phyloP scores from a whole-genome alignment of 78 protist genomes.

The Salpingoeca rosetta region DNA sequence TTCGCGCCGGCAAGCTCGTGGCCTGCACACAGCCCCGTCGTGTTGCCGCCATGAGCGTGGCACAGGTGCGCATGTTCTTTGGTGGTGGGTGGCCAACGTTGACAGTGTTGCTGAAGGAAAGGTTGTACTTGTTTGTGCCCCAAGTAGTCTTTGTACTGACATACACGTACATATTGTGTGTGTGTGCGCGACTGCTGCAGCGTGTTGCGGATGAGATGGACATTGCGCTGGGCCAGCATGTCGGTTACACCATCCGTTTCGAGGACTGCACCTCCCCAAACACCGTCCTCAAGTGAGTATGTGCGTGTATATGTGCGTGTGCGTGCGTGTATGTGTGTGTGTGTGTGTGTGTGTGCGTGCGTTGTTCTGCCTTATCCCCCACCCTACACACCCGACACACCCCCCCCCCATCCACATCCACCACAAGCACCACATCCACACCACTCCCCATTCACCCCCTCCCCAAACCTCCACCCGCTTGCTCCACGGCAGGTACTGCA shows the following conservation, averaged over 20 bases:
- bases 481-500: conserved; percentile 38
- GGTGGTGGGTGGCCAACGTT: not conserved
- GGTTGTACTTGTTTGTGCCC: not conserved
- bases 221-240: conserved; percentile 82
- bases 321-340: too few species aligned
- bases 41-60: conserved; percentile 86
- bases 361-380: too few species aligned
- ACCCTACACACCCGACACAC: conserved; percentile 71
- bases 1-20: not conserved
- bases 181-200: not conserved
- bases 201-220: conserved; percentile 98
- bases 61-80: too few species aligned
- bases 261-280: conserved; percentile 80
- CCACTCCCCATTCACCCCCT: not conserved
- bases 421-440: too few species aligned
- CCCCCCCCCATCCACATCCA: too few species aligned
- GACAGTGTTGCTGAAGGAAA: not conserved
- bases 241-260: conserved; percentile 97
- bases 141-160: too few species aligned
- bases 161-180: too few species aligned
- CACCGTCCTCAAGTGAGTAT: conserved; percentile 79
- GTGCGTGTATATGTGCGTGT: conserved; percentile 98
- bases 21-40: conserved; percentile 97
- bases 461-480: not conserved
- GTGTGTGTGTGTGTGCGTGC: too few species aligned